These are phyloP conservation scores for Aspergillus phoenicis DNA, from an alignment of 2,329 filamentous ascomycete genomes.

Conservation along the genomic window DNA sequence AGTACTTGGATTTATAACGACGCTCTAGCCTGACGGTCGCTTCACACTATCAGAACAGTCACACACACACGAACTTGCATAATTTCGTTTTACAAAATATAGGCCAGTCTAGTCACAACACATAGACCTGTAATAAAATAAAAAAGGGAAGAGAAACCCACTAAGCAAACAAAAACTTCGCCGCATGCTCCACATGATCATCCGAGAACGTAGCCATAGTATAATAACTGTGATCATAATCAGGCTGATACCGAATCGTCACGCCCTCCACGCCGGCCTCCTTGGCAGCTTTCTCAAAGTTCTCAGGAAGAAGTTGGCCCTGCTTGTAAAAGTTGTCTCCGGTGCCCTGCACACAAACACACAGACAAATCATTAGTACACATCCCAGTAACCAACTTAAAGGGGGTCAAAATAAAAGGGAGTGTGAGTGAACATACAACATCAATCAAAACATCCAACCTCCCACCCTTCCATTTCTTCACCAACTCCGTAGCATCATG, in stretches of 20 bases:
- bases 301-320: constrained; percentile 89
- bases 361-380: not conserved
- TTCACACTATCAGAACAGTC: constrained; percentile 25
- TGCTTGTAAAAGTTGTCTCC: constrained; percentile 97
- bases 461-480: constrained; percentile 66
- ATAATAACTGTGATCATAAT: constrained; percentile 96
- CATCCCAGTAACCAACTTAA: not conserved
- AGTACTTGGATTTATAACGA: not conserved
- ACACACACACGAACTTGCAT: not conserved
- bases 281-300: constrained; percentile 78
- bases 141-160: constrained; percentile 36
- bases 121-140: constrained; percentile 17
- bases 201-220: constrained; percentile 90
- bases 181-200: constrained; percentile 89
- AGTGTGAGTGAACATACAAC: constrained; percentile 61
- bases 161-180: constrained; percentile 74
- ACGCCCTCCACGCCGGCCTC: constrained; percentile 72
- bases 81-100: not conserved
- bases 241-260: constrained; percentile 79
- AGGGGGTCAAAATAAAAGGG: not conserved
- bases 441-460: constrained; percentile 80
- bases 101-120: constrained; percentile 14
- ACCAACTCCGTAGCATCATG: constrained; percentile 93
- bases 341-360: constrained; percentile 63
- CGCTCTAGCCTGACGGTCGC: constrained; percentile 20